Percentiles rank a stretch among this genome's conserved stretches.
Conservation (phyloP, 78 protist species). For the Dictyostelium citrinum region DNA sequence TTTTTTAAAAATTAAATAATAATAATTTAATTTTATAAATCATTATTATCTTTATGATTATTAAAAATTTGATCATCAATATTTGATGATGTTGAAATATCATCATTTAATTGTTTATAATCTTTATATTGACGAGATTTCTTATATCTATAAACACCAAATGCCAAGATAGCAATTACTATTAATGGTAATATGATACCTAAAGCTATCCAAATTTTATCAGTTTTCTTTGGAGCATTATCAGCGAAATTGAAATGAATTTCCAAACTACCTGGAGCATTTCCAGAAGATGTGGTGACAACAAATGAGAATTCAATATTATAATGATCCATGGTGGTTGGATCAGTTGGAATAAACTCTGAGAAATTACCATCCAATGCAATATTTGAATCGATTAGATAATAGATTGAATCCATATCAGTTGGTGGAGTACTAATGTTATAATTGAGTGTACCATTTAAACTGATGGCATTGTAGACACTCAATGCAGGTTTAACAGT, state of each 20-base stretch:
- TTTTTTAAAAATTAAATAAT: no score
- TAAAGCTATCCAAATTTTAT: neutral
- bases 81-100: neutral
- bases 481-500: neutral
- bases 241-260: neutral
- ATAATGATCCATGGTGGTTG: neutral
- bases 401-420: neutral
- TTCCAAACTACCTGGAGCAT: neutral
- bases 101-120: neutral
- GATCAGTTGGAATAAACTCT: neutral
- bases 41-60: neutral
- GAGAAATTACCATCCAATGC: neutral
- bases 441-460: neutral
- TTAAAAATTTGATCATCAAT: neutral
- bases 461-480: neutral
- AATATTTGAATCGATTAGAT: neutral
- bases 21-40: neutral
- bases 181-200: neutral
- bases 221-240: neutral
- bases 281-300: neutral
- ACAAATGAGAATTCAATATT: neutral
- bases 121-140: neutral
- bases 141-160: neutral
- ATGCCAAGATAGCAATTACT: neutral
- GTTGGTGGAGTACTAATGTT: neutral